Conservation (phyloP, 208 protist species). For the Trypanosoma scelopori region DNA sequence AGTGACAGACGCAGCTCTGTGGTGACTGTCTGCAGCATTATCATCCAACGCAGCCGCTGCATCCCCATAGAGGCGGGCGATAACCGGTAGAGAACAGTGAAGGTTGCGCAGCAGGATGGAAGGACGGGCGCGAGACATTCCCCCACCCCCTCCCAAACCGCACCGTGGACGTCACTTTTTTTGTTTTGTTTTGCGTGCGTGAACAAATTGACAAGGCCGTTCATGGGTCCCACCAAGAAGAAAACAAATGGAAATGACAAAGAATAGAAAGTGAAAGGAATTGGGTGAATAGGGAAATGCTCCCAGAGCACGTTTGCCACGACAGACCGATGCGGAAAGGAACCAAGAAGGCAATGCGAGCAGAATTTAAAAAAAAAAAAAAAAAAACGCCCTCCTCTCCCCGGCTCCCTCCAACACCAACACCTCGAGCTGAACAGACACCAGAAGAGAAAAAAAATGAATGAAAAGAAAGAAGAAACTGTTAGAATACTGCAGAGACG, state of each 20-base stretch:
- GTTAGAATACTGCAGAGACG: no score
- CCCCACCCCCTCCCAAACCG: background rate
- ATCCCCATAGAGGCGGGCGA: constrained; percentile 45
- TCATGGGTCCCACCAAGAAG: background rate
- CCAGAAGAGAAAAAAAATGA: no score
- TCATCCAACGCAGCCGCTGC: background rate
- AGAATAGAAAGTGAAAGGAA: no score
- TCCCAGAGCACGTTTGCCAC: background rate
- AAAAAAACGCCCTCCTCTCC: no score
- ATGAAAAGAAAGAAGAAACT: no score
- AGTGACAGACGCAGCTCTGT: background rate
- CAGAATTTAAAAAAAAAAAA: constrained; percentile 1
- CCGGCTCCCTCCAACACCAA: no score
- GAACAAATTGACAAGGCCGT: background rate
- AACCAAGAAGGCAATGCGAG: background rate
- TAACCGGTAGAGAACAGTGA: constrained; percentile 45
- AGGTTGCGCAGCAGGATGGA: constrained; percentile 69
- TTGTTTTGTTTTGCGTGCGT: no score
- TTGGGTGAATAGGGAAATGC: background rate
- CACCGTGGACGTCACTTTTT: background rate
- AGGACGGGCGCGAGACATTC: constrained; percentile 10
- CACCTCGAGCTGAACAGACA: no score
- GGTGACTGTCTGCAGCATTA: background rate
- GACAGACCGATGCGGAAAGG: background rate
- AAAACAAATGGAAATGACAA: no score